Percentiles rank a stretch among this genome's conserved stretches.
Evolutionary conservation across 768 basidiomycete species (phyloP).

Genomic region (Lactifluus hygrophoroides): DNA sequence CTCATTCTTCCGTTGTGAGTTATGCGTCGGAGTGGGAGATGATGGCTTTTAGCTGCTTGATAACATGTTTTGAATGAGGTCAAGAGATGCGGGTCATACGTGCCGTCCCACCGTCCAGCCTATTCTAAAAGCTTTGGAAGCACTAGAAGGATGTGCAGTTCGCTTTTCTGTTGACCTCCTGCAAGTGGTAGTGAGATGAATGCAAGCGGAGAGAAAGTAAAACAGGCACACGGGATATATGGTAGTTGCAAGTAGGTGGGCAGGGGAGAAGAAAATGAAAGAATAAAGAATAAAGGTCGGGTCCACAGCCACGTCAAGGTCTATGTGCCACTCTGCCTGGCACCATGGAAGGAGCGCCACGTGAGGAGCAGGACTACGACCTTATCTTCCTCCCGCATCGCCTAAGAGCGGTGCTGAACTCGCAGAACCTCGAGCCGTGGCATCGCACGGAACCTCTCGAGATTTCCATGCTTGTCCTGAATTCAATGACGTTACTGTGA

Average conservation of each 20-base stretch:
- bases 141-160: constrained; percentile 33
- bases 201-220: not conserved
- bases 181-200: constrained; percentile 3
- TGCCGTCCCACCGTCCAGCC: constrained; percentile 84
- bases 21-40: constrained; percentile 57
- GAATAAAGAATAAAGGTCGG: not conserved
- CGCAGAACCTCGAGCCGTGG: no score
- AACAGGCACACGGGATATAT: constrained; percentile 17
- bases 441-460: no score
- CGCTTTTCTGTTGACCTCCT: constrained; percentile 18
- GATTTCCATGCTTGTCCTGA: no score
- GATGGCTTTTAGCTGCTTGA: constrained; percentile 69
- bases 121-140: constrained; percentile 81
- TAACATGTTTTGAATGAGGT: constrained; percentile 45
- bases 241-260: not conserved
- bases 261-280: not conserved
- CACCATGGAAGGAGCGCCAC: constrained; percentile 18
- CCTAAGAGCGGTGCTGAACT: no score
- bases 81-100: no score
- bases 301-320: constrained; percentile 1
- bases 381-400: no score
- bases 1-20: constrained; percentile 79
- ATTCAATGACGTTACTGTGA: no score
- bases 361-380: no score
- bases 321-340: not conserved